A percentile compares a stretch with the other conserved stretches of the same genome.
Conservation (phyloP, 2,329 filamentous ascomycete species). For the Fusarium chaquense region DNA sequence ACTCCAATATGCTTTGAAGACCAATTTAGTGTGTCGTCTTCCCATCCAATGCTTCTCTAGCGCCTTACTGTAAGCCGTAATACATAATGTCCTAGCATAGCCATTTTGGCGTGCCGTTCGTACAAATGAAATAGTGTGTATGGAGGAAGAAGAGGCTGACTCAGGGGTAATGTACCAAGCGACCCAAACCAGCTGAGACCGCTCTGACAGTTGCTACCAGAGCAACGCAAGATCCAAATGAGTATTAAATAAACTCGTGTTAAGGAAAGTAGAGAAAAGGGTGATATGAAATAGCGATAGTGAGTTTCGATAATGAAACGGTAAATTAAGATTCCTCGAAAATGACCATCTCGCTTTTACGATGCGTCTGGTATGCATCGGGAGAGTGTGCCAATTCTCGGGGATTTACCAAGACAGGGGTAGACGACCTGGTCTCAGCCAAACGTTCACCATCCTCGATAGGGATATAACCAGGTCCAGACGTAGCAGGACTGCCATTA, state of each 20-base stretch:
- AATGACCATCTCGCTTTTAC: conserved; percentile 62
- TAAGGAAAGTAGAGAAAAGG: conserved; percentile 9
- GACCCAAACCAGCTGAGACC: conserved; percentile 38
- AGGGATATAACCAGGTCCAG: conserved; percentile 33
- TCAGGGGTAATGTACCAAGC: conserved; percentile 16
- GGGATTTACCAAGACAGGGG: conserved; percentile 60
- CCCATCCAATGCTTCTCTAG: conserved; percentile 31
- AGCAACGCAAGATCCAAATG: conserved; percentile 29
- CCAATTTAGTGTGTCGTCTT: conserved; percentile 20
- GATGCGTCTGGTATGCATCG: conserved; percentile 60
- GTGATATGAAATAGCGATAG: not conserved
- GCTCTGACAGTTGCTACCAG: conserved; percentile 28
- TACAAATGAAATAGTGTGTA: conserved; percentile 35
- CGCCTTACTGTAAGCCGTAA: conserved; percentile 44
- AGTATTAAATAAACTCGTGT: conserved; percentile 13
- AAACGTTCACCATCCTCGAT: conserved; percentile 49
- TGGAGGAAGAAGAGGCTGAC: conserved; percentile 20
- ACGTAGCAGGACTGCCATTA: conserved; percentile 31
- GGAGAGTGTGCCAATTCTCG: conserved; percentile 48
- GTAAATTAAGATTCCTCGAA: conserved; percentile 56
- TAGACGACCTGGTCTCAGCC: conserved; percentile 56
- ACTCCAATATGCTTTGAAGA: conserved; percentile 38
- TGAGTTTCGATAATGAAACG: not conserved
- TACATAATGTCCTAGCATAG: conserved; percentile 36
- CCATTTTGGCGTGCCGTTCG: conserved; percentile 29